Base-by-base conservation (phyloP, 345 rosid species). In the Triadica sebifera region DNA sequence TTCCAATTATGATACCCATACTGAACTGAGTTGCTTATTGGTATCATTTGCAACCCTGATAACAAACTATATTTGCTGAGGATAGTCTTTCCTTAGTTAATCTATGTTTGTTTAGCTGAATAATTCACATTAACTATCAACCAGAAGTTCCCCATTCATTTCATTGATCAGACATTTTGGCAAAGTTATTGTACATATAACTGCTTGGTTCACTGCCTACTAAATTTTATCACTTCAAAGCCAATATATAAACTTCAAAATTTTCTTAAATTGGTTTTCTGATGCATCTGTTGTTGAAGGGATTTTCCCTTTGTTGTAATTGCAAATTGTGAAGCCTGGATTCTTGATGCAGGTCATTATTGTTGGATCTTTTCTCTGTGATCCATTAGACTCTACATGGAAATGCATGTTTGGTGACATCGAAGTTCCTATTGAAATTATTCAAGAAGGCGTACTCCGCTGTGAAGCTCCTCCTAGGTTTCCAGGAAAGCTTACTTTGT, bases 331-430 rank as follows among this genome's bases (percentile, higher is more conserved):
- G 62, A 80, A 66, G 16, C 67, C 57, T 62, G 50, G 50, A 38
- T 77, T 83, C 75, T 72, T 34, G 12, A 63, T 84, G 89, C 91
- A 95, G 99, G 92, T 95, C 65, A 78, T 95, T 67, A 84, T 93
- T 77, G 83, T 91, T 82, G 99, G 99, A 73, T 87, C 94, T 70
- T 95, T 95, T 88, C 90, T 89, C 39, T 95, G 93, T 74, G 86
- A 87, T 83, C 88, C 98, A 47, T 88, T 83, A 49, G 88, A 87
- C 80, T 84, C 91, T 70, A 62, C 79, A n/a, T 95, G 96, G 98
- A 77, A 84, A 75, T 95, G 99, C 82, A 90, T 95, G 98, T 91
- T 95, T 85, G 99, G 97, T 62, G 91, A 87, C 72, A 70, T 56
- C 71, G 85, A 91, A 84, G 98, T 93, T 84, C 97, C 99, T 74